phyloP scores from a whole-genome alignment of 768 basidiomycete genomes.

The Xerocomellus chrysenteron region DNA sequence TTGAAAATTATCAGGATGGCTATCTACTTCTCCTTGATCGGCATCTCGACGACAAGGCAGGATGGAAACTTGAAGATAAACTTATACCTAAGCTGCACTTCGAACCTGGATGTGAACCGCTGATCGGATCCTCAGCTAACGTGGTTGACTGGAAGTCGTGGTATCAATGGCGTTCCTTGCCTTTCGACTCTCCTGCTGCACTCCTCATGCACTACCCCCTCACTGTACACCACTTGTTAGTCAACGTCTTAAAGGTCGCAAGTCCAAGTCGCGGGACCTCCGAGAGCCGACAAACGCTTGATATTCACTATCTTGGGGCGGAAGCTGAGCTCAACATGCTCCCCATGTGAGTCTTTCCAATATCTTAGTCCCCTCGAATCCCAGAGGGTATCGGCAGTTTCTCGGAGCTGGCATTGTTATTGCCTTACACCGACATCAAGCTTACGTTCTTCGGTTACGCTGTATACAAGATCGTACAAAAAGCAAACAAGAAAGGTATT shows the following conservation, averaged over 20 bases:
- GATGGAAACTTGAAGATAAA: conserved; percentile 38
- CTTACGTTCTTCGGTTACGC: conserved; percentile 42
- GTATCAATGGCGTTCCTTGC: conserved; percentile 45
- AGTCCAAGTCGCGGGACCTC: conserved; percentile 22
- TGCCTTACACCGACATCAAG: conserved; percentile 49
- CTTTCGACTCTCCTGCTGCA: conserved; percentile 42
- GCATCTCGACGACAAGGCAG: conserved; percentile 32
- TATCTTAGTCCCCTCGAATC: neutral
- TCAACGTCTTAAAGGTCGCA: conserved; percentile 35
- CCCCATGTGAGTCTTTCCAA: conserved; percentile 35
- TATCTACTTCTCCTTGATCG: conserved; percentile 33
- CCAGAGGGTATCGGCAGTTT: conserved; percentile 31
- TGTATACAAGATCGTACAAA: conserved; percentile 32
- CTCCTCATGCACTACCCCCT: conserved; percentile 45
- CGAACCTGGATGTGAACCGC: conserved; percentile 26
- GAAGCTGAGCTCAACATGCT: conserved; percentile 41
- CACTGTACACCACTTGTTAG: conserved; percentile 39
- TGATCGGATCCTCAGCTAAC: conserved; percentile 26
- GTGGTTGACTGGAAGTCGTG: conserved; percentile 44
- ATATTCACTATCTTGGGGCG: conserved; percentile 39
- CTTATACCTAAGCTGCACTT: conserved; percentile 36
- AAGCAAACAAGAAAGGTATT: conserved; percentile 32
- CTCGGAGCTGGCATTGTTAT: conserved; percentile 44
- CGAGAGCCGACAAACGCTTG: conserved; percentile 27
- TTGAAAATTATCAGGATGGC: conserved; percentile 32